Evolutionary conservation across 768 basidiomycete species (phyloP), one percentile per base, ranked within the genome.

Genomic region (Tephrocybe rancida): DNA sequence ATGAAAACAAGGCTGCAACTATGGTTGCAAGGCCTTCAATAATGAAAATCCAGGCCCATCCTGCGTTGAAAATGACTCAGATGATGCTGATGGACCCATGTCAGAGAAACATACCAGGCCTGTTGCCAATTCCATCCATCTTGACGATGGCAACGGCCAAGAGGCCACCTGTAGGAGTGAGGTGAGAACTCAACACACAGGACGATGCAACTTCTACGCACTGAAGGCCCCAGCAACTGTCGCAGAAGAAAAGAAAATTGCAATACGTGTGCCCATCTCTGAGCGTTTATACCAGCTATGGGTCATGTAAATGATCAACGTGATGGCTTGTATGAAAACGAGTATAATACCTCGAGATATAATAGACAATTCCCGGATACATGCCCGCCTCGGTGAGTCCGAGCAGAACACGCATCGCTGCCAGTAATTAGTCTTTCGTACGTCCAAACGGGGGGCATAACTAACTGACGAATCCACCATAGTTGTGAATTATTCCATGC

Each of bases 221-320:
- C 87, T 84, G 67, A 89, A 89, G 13, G 86, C 87, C 21, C 90
- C 91, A 4, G 90, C 83, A 25, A 88, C 76, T 0, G 90, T 92
- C 1, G 90, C 88, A 25, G 89, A 87, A 2, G 86, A 84, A 70
- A 91, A 92, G 73, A 94, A 94, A 14, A 86, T 54, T 0, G 90
- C 87, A 21, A 88, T 73, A 29, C 89, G 83, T 27, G 80, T 75
- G 14, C 87, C 89, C 60, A 88, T 78, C 61, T 94, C 92, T 10
- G 82, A 78, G 24, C 88, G 83, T 62, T 83, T 86, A 68, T 93
- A 93, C 89, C 91, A 93, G 60, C 86, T 88, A 50, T 18, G 32
- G 42, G n/a, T 19, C 32, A 37, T 26, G 41, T 45, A 37, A 27
- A 27, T 39, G 26, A 30, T 22, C 35, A 9, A 5, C 16, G n/a